A percentile compares a stretch with the other conserved stretches of the same genome.
phyloP scores from a whole-genome alignment of 2,329 filamentous ascomycete genomes.

The Ophiognomonia clavigignenti-juglandacearum region DNA sequence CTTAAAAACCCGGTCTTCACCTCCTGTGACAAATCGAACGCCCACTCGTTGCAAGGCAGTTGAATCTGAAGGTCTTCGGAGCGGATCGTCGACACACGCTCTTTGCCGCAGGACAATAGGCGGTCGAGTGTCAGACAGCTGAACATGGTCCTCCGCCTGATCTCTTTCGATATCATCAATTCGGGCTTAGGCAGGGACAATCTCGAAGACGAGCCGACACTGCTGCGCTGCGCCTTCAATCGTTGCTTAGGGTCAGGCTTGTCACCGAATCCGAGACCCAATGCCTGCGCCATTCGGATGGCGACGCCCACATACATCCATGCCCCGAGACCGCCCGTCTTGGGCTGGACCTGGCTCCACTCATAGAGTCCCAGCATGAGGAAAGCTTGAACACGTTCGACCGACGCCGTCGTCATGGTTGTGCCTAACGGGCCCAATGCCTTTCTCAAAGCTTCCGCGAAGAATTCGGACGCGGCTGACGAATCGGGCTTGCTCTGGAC shows the following conservation, averaged over 20 bases:
- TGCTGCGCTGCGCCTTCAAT: constrained; percentile 7
- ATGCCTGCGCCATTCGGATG: constrained; percentile 57
- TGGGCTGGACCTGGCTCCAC: constrained; percentile 57
- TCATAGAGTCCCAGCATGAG: constrained; percentile 70
- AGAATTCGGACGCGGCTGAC: constrained; percentile 57
- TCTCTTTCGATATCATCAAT: constrained; percentile 55
- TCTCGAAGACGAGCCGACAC: not conserved
- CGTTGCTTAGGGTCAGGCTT: constrained; percentile 23
- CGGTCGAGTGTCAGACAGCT: constrained; percentile 70
- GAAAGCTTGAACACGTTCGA: constrained; percentile 62
- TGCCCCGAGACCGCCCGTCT: constrained; percentile 49
- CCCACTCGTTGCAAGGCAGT: constrained; percentile 61
- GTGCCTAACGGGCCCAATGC: constrained; percentile 44
- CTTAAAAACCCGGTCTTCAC: constrained; percentile 48
- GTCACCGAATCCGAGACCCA: constrained; percentile 57
- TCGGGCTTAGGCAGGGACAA: constrained; percentile 20
- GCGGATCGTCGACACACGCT: constrained; percentile 54
- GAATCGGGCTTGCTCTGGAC: constrained; percentile 39
- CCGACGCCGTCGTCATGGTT: constrained; percentile 45
- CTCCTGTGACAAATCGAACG: constrained; percentile 58
- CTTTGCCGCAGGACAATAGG: constrained; percentile 60
- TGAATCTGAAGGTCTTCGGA: constrained; percentile 58
- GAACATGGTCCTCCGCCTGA: constrained; percentile 66
- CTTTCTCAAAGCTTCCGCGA: constrained; percentile 52
- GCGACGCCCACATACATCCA: constrained; percentile 65